These are phyloP conservation scores for Picochlorum costavermella DNA, from an alignment of 139 green algal species.

Conservation along the genomic window DNA sequence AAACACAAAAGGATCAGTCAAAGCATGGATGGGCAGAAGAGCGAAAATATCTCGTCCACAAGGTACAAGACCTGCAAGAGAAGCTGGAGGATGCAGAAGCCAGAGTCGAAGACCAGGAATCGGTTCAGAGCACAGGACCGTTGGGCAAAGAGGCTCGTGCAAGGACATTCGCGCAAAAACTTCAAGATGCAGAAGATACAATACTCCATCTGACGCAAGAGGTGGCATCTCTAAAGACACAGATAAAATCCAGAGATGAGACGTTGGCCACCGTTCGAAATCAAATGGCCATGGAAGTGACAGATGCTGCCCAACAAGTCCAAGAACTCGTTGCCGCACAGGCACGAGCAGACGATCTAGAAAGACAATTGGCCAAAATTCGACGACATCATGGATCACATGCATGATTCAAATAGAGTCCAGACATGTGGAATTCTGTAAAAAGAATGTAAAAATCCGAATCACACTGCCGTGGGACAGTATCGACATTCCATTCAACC, in stretches of 20 bases:
- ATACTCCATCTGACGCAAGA: slow-evolving; percentile 1
- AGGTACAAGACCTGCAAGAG: too few species aligned
- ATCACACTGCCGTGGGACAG: too few species aligned
- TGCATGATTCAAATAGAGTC: too few species aligned
- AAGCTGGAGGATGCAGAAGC: background rate
- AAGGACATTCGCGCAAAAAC: background rate
- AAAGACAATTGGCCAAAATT: slow-evolving; percentile 4
- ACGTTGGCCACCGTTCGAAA: slow-evolving; percentile 16
- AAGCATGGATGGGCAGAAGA: too few species aligned
- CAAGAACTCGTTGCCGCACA: slow-evolving; percentile 21
- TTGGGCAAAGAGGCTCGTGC: background rate
- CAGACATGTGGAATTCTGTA: too few species aligned
- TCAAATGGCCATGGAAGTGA: slow-evolving; percentile 23
- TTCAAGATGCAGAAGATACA: slow-evolving; percentile 9
- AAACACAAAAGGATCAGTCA: too few species aligned
- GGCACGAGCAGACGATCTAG: slow-evolving; percentile 8
- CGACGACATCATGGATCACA: background rate
- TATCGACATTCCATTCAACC: too few species aligned
- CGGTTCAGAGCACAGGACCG: slow-evolving; percentile 3
- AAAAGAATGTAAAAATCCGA: too few species aligned
- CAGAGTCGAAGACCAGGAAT: background rate
- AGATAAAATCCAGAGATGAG: slow-evolving; percentile 5
- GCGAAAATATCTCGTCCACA: too few species aligned
- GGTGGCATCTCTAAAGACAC: background rate
- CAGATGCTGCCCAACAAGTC: slow-evolving; percentile 31